Evolutionary conservation across 202 grass and related monocot genomes (phyloP).

Genomic region (Eragrostis tef): DNA sequence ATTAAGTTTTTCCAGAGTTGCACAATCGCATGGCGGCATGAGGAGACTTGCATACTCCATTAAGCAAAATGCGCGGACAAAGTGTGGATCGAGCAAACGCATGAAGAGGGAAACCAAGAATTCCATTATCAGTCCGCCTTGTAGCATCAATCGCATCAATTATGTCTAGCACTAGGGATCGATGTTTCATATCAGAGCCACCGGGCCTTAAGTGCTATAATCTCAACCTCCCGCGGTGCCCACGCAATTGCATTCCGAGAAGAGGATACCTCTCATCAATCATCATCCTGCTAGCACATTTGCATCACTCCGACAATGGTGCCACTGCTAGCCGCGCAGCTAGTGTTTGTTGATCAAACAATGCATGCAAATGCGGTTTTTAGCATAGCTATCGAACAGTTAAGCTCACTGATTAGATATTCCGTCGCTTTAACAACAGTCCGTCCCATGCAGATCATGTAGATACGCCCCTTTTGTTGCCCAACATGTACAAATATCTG

Average conservation of each 20-base stretch:
- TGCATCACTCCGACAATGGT: not conserved
- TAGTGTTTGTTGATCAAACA: slow-evolving; percentile 31
- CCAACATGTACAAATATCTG: slow-evolving; percentile 30
- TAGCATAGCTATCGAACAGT: slow-evolving; percentile 43
- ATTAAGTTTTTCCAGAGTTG: not conserved
- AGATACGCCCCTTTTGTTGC: slow-evolving; percentile 23
- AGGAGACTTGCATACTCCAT: not conserved
- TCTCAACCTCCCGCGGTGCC: slow-evolving; percentile 31
- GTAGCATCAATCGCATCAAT: slow-evolving; percentile 22
- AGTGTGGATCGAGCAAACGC: slow-evolving; percentile 29
- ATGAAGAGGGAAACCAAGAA: not conserved
- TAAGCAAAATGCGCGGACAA: slow-evolving; percentile 1
- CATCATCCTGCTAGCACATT: slow-evolving; percentile 31
- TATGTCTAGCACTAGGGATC: slow-evolving; percentile 9
- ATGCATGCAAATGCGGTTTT: not conserved
- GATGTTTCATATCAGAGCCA: slow-evolving; percentile 25
- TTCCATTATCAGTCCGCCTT: not conserved
- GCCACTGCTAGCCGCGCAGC: not conserved
- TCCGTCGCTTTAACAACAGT: not conserved
- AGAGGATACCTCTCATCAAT: not conserved
- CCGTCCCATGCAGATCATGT: not conserved
- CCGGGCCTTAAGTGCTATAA: slow-evolving; percentile 10
- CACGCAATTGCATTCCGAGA: slow-evolving; percentile 8
- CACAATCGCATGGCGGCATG: not conserved
- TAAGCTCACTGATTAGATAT: slow-evolving; percentile 38